Conservation (phyloP, 2,329 filamentous ascomycete species). For the Colletotrichum abscissum region DNA sequence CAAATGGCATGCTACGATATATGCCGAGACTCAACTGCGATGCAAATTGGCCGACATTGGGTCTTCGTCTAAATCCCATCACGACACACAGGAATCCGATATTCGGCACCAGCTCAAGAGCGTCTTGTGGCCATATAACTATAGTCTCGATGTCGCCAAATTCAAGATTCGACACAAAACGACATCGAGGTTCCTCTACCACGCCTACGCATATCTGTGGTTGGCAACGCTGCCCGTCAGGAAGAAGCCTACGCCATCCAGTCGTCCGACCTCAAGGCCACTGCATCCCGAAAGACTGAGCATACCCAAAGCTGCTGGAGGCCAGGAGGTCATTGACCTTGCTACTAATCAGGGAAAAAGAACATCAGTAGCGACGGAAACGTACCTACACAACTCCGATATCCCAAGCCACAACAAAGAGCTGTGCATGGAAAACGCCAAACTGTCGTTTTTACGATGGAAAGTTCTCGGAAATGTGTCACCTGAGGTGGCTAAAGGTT, state of each 20-base stretch:
- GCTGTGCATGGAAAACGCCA: conserved; percentile 4
- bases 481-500: background rate
- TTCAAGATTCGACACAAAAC: background rate
- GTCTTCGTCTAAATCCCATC: background rate
- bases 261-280: background rate
- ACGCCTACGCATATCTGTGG: conserved; percentile 3
- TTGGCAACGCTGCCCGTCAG: conserved; percentile 4
- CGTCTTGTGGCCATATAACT: background rate
- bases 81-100: background rate
- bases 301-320: background rate
- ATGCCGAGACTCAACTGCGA: background rate
- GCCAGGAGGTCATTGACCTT: background rate
- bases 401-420: background rate
- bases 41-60: background rate
- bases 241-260: background rate
- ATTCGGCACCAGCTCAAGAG: background rate
- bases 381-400: background rate
- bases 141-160: background rate
- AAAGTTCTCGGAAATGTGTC: background rate
- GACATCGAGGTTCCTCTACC: background rate
- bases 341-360: accelerated
- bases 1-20: conserved; percentile 4
- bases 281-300: background rate
- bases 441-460: conserved; percentile 13
- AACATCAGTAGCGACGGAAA: background rate